A percentile compares a stretch with the other conserved stretches of the same genome.
Evolutionary conservation across 805 yeast genomes (phyloP).

Genomic region (Candida taoyuanica): DNA sequence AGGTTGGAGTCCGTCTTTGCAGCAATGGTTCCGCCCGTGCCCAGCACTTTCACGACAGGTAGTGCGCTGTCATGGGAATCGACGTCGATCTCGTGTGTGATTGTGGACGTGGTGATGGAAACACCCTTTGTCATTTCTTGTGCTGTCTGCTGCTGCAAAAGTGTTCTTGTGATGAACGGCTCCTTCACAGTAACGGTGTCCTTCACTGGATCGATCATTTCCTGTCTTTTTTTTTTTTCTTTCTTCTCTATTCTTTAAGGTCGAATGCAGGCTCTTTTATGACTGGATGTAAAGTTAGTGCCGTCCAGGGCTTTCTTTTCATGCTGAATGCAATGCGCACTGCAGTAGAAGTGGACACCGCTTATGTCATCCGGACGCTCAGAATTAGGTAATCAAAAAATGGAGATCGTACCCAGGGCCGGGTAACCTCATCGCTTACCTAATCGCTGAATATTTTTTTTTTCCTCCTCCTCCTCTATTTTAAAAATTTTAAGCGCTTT

Average conservation of each 20-base stretch:
- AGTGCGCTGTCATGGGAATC: slow-evolving; percentile 19
- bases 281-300: neutral
- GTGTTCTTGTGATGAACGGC: slow-evolving; percentile 2
- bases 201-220: slow-evolving; percentile 8
- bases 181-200: slow-evolving; percentile 11
- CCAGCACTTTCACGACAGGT: slow-evolving; percentile 43
- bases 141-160: no score
- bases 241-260: no score
- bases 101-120: slow-evolving; percentile 25
- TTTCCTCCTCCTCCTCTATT: slow-evolving; percentile 2
- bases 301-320: no score
- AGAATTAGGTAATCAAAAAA: slow-evolving; percentile 1
- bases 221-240: no score
- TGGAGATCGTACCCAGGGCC: no score
- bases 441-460: slow-evolving; percentile 3
- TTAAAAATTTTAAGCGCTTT: slow-evolving; percentile 8
- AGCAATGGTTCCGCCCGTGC: slow-evolving; percentile 61
- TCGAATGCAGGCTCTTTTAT: no score
- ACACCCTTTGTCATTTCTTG: slow-evolving; percentile 7
- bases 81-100: slow-evolving; percentile 25
- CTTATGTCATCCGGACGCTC: no score
- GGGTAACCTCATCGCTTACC: slow-evolving; percentile 18
- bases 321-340: no score
- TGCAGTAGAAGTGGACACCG: no score
- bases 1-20: slow-evolving; percentile 44